Evolutionary conservation across 306 rosid species (phyloP).

Genomic region (Chamaecrista fasciculata): DNA sequence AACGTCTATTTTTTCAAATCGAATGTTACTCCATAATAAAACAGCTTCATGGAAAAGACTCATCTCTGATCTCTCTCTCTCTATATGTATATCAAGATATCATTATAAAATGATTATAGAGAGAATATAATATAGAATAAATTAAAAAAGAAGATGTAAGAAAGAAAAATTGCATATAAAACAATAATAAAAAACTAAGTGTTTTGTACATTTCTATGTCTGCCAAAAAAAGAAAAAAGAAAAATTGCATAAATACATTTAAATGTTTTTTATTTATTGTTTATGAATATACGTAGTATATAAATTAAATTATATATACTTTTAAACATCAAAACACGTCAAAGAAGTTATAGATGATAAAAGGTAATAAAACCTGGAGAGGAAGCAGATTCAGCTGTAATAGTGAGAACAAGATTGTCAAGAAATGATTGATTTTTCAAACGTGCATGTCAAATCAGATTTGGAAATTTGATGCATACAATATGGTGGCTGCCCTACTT

Average conservation of each 20-base stretch:
- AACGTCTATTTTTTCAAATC: background rate
- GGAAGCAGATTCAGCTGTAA: constrained; percentile 44
- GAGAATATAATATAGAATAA: too few species aligned
- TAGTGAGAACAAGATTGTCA: constrained; percentile 26
- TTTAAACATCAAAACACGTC: background rate
- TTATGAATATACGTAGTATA: too few species aligned
- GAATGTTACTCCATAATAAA: too few species aligned
- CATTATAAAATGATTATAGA: too few species aligned
- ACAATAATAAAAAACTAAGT: too few species aligned
- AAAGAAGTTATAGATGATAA: background rate
- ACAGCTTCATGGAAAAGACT: too few species aligned
- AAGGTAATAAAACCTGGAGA: constrained; percentile 30
- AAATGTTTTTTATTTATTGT: background rate
- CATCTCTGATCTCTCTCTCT: too few species aligned
- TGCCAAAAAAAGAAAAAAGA: too few species aligned
- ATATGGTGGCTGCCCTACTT: constrained; percentile 8
- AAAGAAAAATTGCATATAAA: background rate
- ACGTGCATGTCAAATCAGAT: constrained; percentile 34
- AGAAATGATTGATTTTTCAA: constrained; percentile 37
- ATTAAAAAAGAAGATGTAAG: background rate
- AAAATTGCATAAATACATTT: too few species aligned
- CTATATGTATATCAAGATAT: too few species aligned
- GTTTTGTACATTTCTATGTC: too few species aligned
- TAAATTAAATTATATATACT: too few species aligned
- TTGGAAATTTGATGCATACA: constrained; percentile 3